Percentiles rank a stretch among this genome's conserved stretches.
Evolutionary conservation across 1,139 yeast genomes (phyloP).

Genomic region (Zygoascus hellenicus): DNA sequence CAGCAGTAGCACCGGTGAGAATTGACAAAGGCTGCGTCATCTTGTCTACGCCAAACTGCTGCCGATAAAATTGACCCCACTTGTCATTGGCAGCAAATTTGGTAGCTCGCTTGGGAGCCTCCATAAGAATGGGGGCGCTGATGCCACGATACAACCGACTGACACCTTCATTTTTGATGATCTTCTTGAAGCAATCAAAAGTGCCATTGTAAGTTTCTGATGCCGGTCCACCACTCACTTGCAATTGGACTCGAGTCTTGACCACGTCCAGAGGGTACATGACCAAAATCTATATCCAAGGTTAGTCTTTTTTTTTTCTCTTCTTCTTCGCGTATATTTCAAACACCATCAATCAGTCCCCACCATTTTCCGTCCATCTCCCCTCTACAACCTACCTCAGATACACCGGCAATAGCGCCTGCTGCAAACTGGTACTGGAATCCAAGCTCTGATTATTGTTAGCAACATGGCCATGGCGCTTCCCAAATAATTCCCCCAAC

Average conservation of each 20-base stretch:
- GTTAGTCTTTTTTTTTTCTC: no score
- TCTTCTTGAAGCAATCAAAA: conserved; percentile 74
- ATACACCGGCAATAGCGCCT: conserved; percentile 97
- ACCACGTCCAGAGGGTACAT: conserved; percentile 99
- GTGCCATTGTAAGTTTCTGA: conserved; percentile 73
- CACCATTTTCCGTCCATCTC: not conserved
- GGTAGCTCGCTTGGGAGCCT: conserved; percentile 97
- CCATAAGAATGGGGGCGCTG: conserved; percentile 95
- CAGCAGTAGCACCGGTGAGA: conserved; percentile 96
- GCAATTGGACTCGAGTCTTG: conserved; percentile 93
- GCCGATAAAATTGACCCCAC: conserved; percentile 84
- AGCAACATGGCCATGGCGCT: not conserved
- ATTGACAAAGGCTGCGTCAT: conserved; percentile 82
- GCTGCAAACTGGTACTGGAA: conserved; percentile 85
- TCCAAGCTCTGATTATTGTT: conserved; percentile 49
- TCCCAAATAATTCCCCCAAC: not conserved
- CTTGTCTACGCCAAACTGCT: conserved; percentile 58
- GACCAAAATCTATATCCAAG: conserved; percentile 52
- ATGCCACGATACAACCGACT: conserved; percentile 86
- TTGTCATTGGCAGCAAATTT: conserved; percentile 98
- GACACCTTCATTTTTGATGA: conserved; percentile 75
- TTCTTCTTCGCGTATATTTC: no score
- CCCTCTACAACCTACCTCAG: conserved; percentile 45
- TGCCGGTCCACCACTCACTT: conserved; percentile 47
- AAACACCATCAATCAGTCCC: no score